Evolutionary conservation across 2,329 filamentous ascomycete species (phyloP).

Genomic region (Akanthomyces dipterigenus): DNA sequence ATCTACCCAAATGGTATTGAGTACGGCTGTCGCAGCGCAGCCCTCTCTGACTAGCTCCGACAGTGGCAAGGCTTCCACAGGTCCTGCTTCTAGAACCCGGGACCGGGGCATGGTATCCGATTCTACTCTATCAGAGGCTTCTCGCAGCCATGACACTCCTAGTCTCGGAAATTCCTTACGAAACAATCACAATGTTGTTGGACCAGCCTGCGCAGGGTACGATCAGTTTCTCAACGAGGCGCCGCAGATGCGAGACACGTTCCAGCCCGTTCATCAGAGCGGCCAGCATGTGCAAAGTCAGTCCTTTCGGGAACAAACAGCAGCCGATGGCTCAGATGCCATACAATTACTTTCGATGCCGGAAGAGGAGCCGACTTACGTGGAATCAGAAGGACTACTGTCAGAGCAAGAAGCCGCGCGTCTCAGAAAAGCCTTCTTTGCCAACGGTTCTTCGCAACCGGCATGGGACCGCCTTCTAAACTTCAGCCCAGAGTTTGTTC

Average conservation of each 20-base stretch:
- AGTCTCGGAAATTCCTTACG: neutral
- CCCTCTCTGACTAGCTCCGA: constrained; percentile 14
- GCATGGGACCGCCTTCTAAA: constrained; percentile 43
- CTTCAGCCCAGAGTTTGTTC: constrained; percentile 41
- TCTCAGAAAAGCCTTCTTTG: neutral
- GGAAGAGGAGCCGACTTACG: constrained; percentile 2
- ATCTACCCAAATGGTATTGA: constrained; percentile 22
- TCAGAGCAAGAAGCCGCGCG: constrained; percentile 9
- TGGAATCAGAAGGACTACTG: neutral
- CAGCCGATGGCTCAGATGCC: constrained; percentile 15
- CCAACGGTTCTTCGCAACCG: neutral
- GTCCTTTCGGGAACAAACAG: constrained; percentile 11
- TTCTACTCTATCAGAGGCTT: neutral
- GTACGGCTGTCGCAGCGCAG: constrained; percentile 16
- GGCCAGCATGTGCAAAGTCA: neutral
- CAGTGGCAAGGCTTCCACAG: constrained; percentile 14
- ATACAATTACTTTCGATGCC: constrained; percentile 13
- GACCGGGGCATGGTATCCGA: neutral
- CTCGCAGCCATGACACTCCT: neutral
- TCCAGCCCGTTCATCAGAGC: neutral
- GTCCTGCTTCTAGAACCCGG: neutral
- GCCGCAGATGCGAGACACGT: neutral
- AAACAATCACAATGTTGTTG: too few species aligned
- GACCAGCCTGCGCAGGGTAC: neutral
- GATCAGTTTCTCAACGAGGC: neutral